Percentiles rank a stretch among this genome's conserved stretches.
These are phyloP conservation scores for Trametopsis cervina DNA, from an alignment of 768 basidiomycete species.

Conservation along the genomic window DNA sequence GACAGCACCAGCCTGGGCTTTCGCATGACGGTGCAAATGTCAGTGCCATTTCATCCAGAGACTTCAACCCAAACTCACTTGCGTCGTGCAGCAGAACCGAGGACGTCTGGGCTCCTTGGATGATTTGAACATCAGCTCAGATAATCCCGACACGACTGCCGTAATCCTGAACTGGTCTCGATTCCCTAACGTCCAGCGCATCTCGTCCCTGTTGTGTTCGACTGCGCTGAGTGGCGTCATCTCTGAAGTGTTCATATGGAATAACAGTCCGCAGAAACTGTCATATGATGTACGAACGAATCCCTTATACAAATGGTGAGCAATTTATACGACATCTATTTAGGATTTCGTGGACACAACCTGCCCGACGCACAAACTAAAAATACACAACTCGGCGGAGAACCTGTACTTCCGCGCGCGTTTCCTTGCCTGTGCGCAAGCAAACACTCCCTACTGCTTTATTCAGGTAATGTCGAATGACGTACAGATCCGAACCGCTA, in stretches of 20 bases:
- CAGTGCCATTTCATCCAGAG: neutral
- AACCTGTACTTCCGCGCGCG: slow-evolving; percentile 60
- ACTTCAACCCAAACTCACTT: neutral
- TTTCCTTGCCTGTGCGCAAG: slow-evolving; percentile 48
- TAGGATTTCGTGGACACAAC: slow-evolving; percentile 33
- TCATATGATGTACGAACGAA: slow-evolving; percentile 36
- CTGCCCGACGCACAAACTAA: slow-evolving; percentile 38
- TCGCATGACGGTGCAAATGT: neutral
- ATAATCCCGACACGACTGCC: slow-evolving; percentile 39
- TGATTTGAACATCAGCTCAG: slow-evolving; percentile 2
- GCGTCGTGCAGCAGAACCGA: neutral
- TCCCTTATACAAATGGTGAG: neutral
- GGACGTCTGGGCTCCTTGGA: slow-evolving; percentile 7
- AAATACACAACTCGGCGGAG: slow-evolving; percentile 47
- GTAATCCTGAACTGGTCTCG: slow-evolving; percentile 66
- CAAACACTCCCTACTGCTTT: slow-evolving; percentile 50
- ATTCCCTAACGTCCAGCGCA: slow-evolving; percentile 50
- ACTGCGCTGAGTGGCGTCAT: slow-evolving; percentile 38
- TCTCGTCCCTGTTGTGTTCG: slow-evolving; percentile 45
- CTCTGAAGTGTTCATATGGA: slow-evolving; percentile 51
- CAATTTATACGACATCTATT: neutral
- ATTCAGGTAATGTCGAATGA: slow-evolving; percentile 41
- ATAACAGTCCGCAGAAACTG: slow-evolving; percentile 45
- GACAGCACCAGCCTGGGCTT: neutral
- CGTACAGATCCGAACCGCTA: neutral